Evolutionary conservation across 306 rosid genomes (phyloP).

Genomic region (Sicyos edulis): DNA sequence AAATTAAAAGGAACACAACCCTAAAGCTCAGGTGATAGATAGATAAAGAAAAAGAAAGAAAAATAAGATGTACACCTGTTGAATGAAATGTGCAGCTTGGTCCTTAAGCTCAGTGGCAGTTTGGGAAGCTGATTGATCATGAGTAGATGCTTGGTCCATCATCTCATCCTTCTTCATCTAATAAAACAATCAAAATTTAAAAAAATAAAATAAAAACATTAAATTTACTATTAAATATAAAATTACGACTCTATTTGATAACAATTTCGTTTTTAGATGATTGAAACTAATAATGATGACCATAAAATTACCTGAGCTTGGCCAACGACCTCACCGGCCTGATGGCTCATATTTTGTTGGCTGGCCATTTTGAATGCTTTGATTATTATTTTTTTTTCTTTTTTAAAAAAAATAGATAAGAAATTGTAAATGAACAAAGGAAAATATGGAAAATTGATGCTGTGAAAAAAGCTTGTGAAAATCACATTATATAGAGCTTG

Average conservation of each 20-base stretch:
- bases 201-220: no score
- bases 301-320: conserved; percentile 31
- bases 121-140: neutral
- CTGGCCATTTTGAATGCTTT: conserved; percentile 31
- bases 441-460: neutral
- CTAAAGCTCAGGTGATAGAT: no score
- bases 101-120: conserved; percentile 28
- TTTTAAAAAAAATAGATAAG: no score
- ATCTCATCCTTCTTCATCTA: conserved; percentile 35
- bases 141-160: conserved; percentile 14
- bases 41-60: neutral
- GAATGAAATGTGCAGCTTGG: conserved; percentile 41
- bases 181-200: neutral
- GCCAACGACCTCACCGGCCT: conserved; percentile 30
- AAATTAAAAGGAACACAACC: no score
- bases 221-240: no score
- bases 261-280: neutral
- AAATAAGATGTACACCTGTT: conserved; percentile 30
- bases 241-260: neutral
- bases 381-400: no score
- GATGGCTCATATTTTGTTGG: conserved; percentile 11
- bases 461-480: neutral
- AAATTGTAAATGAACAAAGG: neutral
- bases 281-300: no score
- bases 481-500: neutral